These are phyloP conservation scores for Syncephalis plumigaleata DNA, from an alignment of 371 early-diverging fungal genomes.

Conservation along the genomic window DNA sequence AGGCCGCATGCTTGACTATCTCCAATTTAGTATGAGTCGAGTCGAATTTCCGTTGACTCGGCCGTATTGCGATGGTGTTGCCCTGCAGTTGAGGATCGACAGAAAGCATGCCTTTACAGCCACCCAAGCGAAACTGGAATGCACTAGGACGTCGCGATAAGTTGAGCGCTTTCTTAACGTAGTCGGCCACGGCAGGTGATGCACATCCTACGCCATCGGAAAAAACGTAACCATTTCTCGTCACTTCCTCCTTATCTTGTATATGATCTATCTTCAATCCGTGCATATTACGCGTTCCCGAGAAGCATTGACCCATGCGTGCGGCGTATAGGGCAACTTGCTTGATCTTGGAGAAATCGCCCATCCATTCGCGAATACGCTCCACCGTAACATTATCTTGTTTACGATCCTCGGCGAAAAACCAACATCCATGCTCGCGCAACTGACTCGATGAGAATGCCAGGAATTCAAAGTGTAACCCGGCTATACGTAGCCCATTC, in stretches of 20 bases:
- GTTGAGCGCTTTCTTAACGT: slow-evolving; percentile 18
- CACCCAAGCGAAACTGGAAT: slow-evolving; percentile 65
- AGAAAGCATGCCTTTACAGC: slow-evolving; percentile 57
- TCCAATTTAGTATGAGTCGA: slow-evolving; percentile 37
- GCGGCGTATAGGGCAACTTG: slow-evolving; percentile 52
- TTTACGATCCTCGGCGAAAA: slow-evolving; percentile 22
- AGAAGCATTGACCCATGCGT: slow-evolving; percentile 65
- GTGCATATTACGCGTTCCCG: slow-evolving; percentile 33
- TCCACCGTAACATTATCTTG: slow-evolving; percentile 19
- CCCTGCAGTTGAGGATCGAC: slow-evolving; percentile 11
- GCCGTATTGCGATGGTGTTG: slow-evolving; percentile 27
- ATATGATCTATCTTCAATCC: slow-evolving; percentile 17
- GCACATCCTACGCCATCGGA: slow-evolving; percentile 79
- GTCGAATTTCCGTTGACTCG: slow-evolving; percentile 51
- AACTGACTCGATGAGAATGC: slow-evolving; percentile 54
- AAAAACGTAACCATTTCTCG: slow-evolving; percentile 33
- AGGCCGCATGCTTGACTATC: slow-evolving; percentile 30
- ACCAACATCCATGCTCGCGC: slow-evolving; percentile 54
- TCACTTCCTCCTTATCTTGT: slow-evolving; percentile 30
- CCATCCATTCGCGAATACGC: slow-evolving; percentile 51
- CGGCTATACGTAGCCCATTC: slow-evolving; percentile 37
- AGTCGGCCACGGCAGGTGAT: slow-evolving; percentile 24
- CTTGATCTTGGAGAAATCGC: slow-evolving; percentile 43
- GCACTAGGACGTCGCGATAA: slow-evolving; percentile 37
- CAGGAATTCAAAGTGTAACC: slow-evolving; percentile 41